Conservation (phyloP, 192 early-diverging fungal genomes). For the Thoreauomyces humboldtii region DNA sequence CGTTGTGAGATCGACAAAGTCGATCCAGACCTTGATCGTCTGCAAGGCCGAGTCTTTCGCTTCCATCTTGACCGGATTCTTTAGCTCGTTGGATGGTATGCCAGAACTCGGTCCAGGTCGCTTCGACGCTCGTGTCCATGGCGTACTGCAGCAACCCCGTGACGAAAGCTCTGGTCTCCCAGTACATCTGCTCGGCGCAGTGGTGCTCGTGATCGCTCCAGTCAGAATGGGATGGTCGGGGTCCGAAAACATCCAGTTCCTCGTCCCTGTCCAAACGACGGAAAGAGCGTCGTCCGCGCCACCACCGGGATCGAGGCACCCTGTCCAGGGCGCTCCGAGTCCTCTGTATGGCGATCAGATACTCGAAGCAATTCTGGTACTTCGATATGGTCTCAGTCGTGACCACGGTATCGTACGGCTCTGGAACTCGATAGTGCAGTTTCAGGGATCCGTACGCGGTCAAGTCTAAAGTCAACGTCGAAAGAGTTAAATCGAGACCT, state of each 20-base stretch:
- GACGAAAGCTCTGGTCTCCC: constrained; percentile 23
- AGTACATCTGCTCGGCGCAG: constrained; percentile 14
- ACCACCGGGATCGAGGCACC: background rate
- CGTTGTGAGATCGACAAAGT: background rate
- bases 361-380: constrained; percentile 6
- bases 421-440: constrained; percentile 12
- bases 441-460: constrained; percentile 3
- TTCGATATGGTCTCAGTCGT: background rate
- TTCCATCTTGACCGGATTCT: background rate
- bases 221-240: no score
- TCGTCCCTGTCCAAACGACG: no score
- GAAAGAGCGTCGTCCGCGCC: constrained; percentile 1
- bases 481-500: no score
- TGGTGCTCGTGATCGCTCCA: no score
- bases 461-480: no score
- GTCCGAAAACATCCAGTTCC: no score
- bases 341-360: background rate
- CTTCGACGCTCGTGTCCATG: background rate
- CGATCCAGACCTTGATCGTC: background rate
- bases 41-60: background rate
- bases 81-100: background rate
- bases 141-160: constrained; percentile 3
- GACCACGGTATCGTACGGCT: constrained; percentile 14
- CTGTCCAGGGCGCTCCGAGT: constrained; percentile 3
- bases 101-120: background rate